Percentiles rank a stretch among this genome's conserved stretches.
Evolutionary conservation across 169 alveolate species (phyloP).

Genomic region (Eimeria praecox): DNA sequence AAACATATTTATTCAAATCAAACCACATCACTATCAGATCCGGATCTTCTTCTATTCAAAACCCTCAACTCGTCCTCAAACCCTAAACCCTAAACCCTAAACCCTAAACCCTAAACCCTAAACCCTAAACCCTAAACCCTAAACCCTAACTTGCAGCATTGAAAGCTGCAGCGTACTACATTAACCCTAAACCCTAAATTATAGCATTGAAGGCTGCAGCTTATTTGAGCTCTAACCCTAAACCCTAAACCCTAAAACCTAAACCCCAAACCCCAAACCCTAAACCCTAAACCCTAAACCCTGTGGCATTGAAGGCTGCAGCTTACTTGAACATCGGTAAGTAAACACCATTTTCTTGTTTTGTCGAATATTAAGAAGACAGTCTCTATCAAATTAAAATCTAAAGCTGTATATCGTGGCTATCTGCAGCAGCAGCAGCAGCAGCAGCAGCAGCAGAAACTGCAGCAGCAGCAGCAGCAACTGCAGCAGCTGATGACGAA

Average conservation of each 20-base stretch:
- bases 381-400: not conserved
- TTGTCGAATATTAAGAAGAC: not conserved
- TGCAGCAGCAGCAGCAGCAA: no score
- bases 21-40: no score
- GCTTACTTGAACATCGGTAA: constrained; percentile 47
- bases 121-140: not conserved
- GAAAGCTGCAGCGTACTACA: not conserved
- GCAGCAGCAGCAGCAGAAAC: no score
- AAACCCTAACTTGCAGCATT: not conserved
- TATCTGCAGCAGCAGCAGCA: constrained; percentile 40
- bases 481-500: no score
- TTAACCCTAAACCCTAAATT: no score
- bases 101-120: not conserved
- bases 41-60: no score
- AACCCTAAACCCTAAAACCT: not conserved
- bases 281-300: not conserved
- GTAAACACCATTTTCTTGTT: constrained; percentile 65
- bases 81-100: not conserved
- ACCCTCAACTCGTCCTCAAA: not conserved
- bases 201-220: no score
- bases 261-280: not conserved
- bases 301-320: no score
- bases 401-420: not conserved
- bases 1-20: not conserved
- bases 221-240: no score